Evolutionary conservation across 805 yeast genomes (phyloP), one percentile per base, ranked within the genome.

Genomic region (Suhomyces prunicola): DNA sequence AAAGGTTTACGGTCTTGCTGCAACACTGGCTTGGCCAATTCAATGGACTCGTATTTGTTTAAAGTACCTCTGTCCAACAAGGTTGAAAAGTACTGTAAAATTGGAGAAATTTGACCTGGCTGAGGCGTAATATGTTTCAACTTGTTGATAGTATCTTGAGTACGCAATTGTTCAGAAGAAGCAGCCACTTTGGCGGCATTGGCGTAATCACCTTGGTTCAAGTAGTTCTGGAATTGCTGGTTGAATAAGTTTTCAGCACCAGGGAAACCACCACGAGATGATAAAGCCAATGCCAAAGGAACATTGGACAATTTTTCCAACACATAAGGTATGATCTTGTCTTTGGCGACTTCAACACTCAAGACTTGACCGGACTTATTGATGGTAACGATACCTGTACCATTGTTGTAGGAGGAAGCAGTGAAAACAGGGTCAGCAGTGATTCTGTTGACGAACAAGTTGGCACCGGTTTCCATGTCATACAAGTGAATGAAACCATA

Each of bases 141-240:
- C 72, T 90, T 90, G 73, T 90, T 87, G 68, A 94, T 92, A 23
- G 98, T 94, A 57, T 89, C 96, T 54, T 90, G 96, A 46, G 97
- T 92, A 77, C 99, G 86, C 72, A 94, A 79, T 65, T 90, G 90
- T 52, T 90, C 90, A 13, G 97, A 89, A 39, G 96, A 86, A 12
- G 98, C 98, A 39, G 99, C 99, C 54, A 93, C 89, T 74, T 90
- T 90, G 48, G 98, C 99, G 50, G 99, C 99, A 62, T 86, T 86
- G 52, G 85, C 79, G 67, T 91, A 94, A 69, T 91, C 94, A 61
- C 97, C 97, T 61, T 85, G 84, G 59, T 84, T 82, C 63, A 94
- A 79, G 63, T 86, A 81, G 68, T 85, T 85, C 65, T 91, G 96
- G 75, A 94, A 94, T 73, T 93, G 98, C 73, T 91, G 96, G 54